Evolutionary conservation across 345 rosid genomes (phyloP).

Genomic region (Reutealis trisperma): DNA sequence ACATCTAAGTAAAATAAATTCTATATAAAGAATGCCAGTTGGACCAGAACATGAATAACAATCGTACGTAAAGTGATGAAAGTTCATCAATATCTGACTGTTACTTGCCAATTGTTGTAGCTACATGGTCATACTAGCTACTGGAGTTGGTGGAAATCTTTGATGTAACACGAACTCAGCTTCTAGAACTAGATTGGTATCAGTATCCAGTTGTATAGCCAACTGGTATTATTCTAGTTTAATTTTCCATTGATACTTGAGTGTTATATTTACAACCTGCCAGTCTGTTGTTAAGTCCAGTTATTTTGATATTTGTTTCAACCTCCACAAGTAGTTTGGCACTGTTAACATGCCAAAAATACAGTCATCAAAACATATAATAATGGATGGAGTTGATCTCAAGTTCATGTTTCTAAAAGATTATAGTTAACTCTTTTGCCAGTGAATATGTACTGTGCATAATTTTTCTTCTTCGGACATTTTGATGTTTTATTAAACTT

Average conservation of each 20-base stretch:
- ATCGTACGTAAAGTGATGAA: neutral
- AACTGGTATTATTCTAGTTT: neutral
- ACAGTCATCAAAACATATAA: neutral
- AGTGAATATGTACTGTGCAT: neutral
- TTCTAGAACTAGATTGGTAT: neutral
- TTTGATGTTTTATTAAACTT: neutral
- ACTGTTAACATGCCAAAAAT: neutral
- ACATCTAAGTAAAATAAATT: neutral
- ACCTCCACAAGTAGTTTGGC: neutral
- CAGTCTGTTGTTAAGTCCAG: neutral
- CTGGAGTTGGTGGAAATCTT: neutral
- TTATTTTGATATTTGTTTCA: neutral
- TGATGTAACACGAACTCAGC: neutral
- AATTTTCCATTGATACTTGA: neutral
- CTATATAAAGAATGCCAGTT: neutral
- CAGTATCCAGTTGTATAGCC: neutral
- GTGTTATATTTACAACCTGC: neutral
- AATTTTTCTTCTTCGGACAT: neutral
- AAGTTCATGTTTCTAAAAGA: neutral
- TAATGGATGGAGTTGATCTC: neutral
- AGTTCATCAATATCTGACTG: neutral
- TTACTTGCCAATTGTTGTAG: neutral
- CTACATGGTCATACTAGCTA: neutral
- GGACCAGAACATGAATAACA: neutral
- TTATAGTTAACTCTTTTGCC: neutral